phyloP scores from a whole-genome alignment of 2,329 filamentous ascomycete species.

The Tolypocladium cylindrosporum region DNA sequence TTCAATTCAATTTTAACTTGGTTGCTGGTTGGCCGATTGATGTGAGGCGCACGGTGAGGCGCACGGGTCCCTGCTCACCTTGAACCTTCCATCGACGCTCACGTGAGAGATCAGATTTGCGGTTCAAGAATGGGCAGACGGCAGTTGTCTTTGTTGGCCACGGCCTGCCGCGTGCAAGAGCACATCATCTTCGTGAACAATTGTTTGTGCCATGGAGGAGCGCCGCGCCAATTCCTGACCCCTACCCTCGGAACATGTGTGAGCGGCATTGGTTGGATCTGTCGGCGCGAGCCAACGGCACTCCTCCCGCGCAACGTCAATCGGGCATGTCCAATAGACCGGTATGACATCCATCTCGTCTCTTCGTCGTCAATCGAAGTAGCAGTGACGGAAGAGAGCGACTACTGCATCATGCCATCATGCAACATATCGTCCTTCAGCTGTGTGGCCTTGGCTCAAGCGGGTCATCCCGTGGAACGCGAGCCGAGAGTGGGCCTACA shows the following conservation, averaged over 20 bases:
- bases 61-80: not conserved
- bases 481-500: no score
- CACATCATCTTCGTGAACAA: no score
- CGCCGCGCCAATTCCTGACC: not conserved
- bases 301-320: not conserved
- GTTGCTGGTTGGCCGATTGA: not conserved
- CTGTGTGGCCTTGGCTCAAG: no score
- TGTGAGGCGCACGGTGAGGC: not conserved
- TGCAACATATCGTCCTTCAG: no score
- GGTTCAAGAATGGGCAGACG: no score
- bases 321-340: not conserved
- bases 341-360: no score
- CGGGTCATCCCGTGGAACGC: no score
- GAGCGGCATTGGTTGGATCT: not conserved
- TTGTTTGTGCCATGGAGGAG: not conserved
- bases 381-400: no score
- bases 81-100: not conserved
- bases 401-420: no score
- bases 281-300: not conserved
- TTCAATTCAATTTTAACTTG: not conserved
- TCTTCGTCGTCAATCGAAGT: no score
- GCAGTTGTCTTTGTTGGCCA: no score
- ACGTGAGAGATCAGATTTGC: not conserved
- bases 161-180: no score
- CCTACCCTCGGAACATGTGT: not conserved